Evolutionary conservation across 345 rosid genomes (phyloP), one percentile per base, ranked within the genome.

Genomic region (Euclidium syriacum): DNA sequence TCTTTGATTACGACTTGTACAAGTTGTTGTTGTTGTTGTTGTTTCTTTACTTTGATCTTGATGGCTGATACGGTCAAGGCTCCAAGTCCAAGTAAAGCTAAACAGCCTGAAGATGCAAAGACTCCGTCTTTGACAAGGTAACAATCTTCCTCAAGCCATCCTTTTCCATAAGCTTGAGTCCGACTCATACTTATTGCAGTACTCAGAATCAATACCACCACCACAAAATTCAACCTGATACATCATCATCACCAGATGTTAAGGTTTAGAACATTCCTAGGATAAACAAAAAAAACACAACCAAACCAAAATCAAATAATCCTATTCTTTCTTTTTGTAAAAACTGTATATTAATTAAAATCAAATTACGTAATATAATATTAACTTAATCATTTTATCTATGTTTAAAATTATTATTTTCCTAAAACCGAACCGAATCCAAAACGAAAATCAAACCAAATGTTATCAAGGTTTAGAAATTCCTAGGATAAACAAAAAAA

Each of bases 91-190:
- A 77, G 36, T 41, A 79, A 39, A 52, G 68, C 78, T 20, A 84
- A 58, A 4, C 68, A 46, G 1, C 85, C 89, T 0, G 95, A 81
- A 14, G 77, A 79, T 29, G 75, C 23, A 41, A 59, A 91, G 33
- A 88, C 75, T 2, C 95, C 91, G 14, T 73, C 76, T 50, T 67
- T 88, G 38, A 86, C 92, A 2, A 79, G 25, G 60, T 86, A 91
- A 71, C 98, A 91, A 19, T 86, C 82, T 11, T 73, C 75, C 6
- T 84, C 78, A 7, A 88, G 42, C 98, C 98, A 88, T 17, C 95
- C 98, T 57, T 67, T 61, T 5, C 95, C 85, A 32, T 83, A 91
- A 1, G 50, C 19, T 52, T 91, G 98, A 48, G n/a, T 52, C 52
- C 70, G 71, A 83, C 83, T 86, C 90, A 91, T 88, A 54, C 87